These are phyloP conservation scores for Cunninghamia lanceolata DNA, from an alignment of 75 land plant genomes.

Conservation along the genomic window DNA sequence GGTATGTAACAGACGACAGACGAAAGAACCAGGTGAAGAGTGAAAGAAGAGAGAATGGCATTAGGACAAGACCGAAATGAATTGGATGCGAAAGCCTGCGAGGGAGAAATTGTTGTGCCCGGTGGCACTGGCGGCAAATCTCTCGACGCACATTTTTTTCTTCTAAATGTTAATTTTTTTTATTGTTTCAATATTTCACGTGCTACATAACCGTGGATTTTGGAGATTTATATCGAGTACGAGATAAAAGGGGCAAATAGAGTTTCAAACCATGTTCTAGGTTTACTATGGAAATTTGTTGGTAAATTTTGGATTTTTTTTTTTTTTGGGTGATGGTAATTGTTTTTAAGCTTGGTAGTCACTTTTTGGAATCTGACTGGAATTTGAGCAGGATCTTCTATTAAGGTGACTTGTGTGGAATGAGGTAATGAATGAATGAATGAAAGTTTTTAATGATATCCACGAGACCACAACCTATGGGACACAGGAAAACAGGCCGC, in stretches of 20 bases:
- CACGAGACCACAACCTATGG: too few species aligned
- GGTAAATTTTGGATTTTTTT: not conserved
- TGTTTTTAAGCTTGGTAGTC: too few species aligned
- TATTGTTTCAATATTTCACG: not conserved
- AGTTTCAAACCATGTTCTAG: not conserved
- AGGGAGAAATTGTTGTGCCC: constrained; percentile 67
- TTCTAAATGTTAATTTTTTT: not conserved
- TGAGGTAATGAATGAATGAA: too few species aligned
- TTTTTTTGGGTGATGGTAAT: too few species aligned
- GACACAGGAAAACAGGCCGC: too few species aligned
- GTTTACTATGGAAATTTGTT: not conserved
- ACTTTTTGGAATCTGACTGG: too few species aligned
- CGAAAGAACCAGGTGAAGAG: too few species aligned
- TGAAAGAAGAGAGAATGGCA: constrained; percentile 7
- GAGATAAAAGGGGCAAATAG: not conserved
- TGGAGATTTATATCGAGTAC: not conserved
- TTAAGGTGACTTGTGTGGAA: too few species aligned
- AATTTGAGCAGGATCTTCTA: too few species aligned
- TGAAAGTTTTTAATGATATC: too few species aligned
- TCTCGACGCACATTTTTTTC: constrained; percentile 33
- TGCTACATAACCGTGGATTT: not conserved
- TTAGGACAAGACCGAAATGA: constrained; percentile 3
- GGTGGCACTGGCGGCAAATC: constrained; percentile 59
- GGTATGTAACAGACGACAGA: too few species aligned
- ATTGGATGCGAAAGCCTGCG: constrained; percentile 36